Conservation (phyloP, 805 yeast species). For the Cyberlindnera samutprakarnensis region DNA sequence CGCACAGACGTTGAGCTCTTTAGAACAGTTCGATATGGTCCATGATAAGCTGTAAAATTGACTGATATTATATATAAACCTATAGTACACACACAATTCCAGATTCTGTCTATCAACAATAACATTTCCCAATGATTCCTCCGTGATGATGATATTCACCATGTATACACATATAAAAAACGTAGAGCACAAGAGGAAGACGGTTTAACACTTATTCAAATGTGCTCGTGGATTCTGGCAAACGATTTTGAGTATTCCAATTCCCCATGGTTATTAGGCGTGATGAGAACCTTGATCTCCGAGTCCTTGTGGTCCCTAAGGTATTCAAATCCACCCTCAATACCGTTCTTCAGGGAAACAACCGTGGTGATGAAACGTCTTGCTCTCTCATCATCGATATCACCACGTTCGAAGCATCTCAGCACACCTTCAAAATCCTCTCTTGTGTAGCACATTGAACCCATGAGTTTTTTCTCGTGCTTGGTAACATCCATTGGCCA, state of each 20-base stretch:
- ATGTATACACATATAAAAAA: no score
- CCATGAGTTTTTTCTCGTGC: constrained; percentile 48
- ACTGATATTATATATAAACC: no score
- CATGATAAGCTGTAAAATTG: no score
- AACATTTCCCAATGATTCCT: no score
- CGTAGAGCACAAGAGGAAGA: not conserved
- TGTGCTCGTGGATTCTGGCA: constrained; percentile 4
- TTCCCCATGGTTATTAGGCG: constrained; percentile 37
- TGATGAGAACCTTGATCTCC: constrained; percentile 46
- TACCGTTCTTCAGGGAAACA: constrained; percentile 40
- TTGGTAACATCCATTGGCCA: constrained; percentile 50
- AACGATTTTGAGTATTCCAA: constrained; percentile 18
- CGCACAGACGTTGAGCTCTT: no score
- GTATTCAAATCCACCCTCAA: constrained; percentile 46
- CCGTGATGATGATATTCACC: no score
- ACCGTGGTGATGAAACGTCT: constrained; percentile 46
- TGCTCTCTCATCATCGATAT: constrained; percentile 36
- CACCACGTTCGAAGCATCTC: constrained; percentile 39
- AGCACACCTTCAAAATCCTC: constrained; percentile 52
- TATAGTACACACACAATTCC: no score
- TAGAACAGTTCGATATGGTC: no score
- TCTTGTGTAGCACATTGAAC: constrained; percentile 54
- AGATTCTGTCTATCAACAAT: no score
- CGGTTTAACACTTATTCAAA: not conserved
- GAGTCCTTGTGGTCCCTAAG: constrained; percentile 44